Base-by-base conservation (phyloP, 2,329 filamentous ascomycete genomes). In the Epicoccum nigrum region DNA sequence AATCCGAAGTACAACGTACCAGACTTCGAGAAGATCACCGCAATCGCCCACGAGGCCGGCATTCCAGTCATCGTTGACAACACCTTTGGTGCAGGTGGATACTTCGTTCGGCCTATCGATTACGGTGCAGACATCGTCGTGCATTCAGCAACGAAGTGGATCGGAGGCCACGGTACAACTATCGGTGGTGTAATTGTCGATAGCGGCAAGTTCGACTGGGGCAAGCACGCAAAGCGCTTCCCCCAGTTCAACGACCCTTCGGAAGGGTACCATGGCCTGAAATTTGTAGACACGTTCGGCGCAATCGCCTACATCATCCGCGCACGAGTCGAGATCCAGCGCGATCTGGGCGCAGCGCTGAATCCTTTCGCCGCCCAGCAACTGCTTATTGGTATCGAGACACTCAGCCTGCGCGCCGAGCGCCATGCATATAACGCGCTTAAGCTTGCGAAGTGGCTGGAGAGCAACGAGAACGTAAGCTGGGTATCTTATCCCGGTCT, bases 401-500 rank as follows among this genome's bases (percentile, higher is more conserved):
- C 94, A 1, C 81, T 99, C 56, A 92, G 88, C 63, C 77, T 97
- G 73, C 85, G 94, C 41, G 87, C 85, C 31, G 92, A 97, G 78
- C 81, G 93, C 43, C 93, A 97, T 71, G 92, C 90, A 0, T 81
- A 86, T 67, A 97, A 97, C 73, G 86, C 94, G 1, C 74, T 93
- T 31, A 83, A 85, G 17, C 80, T 97, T 47, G 93, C 93, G 1
- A 80, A 82, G 67, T 95, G 92, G 85, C 81, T 97, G 34, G 86
- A 95, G 79, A 84, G 83, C 69, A 93, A 91, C 77, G 81, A 86
- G 44, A 85, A 94, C 67, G 92, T 97, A 39, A 83, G 83, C 65
- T 99, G 93, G 93, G 93, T 97, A 9, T 94, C 89, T 30, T 97
- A 97, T 75, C 92, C 90, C 0, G 94, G 94, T 16, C 81, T 97